Conservation (phyloP, 1,284 basidiomycete genomes). For the Sparassis latifolia region DNA sequence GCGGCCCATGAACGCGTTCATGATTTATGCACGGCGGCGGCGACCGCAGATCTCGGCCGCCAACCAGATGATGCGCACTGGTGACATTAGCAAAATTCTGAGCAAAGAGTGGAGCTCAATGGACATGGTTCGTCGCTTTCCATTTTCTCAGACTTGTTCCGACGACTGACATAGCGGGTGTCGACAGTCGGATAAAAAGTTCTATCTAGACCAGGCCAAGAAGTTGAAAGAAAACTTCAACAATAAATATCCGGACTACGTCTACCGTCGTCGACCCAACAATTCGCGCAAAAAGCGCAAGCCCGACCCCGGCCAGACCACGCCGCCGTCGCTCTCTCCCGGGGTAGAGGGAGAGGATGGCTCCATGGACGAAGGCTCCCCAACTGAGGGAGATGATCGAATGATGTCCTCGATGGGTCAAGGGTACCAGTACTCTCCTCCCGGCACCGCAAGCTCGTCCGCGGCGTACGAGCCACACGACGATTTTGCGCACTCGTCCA, state of each 20-base stretch:
- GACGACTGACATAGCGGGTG: neutral
- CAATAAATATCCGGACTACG: slow-evolving; percentile 79
- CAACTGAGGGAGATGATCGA: slow-evolving; percentile 21
- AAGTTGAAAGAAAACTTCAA: slow-evolving; percentile 79
- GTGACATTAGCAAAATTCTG: slow-evolving; percentile 78
- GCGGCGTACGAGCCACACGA: slow-evolving; percentile 14
- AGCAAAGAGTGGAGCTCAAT: slow-evolving; percentile 77
- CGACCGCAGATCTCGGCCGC: slow-evolving; percentile 75
- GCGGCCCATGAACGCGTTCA: slow-evolving; percentile 85
- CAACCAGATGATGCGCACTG: slow-evolving; percentile 79
- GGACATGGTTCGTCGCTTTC: slow-evolving; percentile 44
- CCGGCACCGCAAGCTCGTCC: slow-evolving; percentile 12
- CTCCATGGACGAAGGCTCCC: slow-evolving; percentile 23
- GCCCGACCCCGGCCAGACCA: slow-evolving; percentile 34
- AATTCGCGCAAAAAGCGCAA: slow-evolving; percentile 70
- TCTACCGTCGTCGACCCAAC: slow-evolving; percentile 77
- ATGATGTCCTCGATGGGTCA: slow-evolving; percentile 14
- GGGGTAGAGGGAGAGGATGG: slow-evolving; percentile 35
- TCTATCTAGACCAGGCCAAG: slow-evolving; percentile 79
- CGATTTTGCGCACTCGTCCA: neutral
- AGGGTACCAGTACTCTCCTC: slow-evolving; percentile 16
- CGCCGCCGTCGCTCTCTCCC: slow-evolving; percentile 22
- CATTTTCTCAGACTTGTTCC: slow-evolving; percentile 1
- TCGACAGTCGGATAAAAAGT: slow-evolving; percentile 68
- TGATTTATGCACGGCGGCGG: slow-evolving; percentile 80